These are phyloP conservation scores for Exophiala aquamarina DNA, from an alignment of 2,329 filamentous ascomycete genomes.

Conservation along the genomic window DNA sequence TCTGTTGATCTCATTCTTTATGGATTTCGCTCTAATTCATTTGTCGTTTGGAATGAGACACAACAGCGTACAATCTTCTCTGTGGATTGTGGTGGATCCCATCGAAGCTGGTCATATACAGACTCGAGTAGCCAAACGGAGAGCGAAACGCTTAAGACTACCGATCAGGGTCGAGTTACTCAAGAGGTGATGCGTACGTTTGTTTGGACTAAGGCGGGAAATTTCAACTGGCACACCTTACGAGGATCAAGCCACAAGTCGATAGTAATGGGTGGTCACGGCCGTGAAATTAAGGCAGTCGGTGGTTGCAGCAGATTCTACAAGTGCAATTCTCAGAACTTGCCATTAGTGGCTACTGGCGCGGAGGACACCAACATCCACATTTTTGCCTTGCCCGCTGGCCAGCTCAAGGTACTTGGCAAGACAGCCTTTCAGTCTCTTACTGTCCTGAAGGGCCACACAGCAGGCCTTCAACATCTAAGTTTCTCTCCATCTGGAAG, in stretches of 20 bases:
- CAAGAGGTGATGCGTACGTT: conserved; percentile 46
- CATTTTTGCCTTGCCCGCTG: conserved; percentile 51
- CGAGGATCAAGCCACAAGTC: conserved; percentile 42
- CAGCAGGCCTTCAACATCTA: conserved; percentile 78
- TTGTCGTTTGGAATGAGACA: conserved; percentile 79
- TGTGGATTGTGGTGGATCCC: conserved; percentile 80
- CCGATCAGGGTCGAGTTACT: neutral
- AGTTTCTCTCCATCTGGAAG: conserved; percentile 67
- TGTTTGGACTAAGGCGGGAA: conserved; percentile 71
- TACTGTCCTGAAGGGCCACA: conserved; percentile 69
- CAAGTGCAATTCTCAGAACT: neutral
- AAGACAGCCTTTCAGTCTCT: conserved; percentile 10
- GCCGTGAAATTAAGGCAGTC: conserved; percentile 75
- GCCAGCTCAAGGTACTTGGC: neutral
- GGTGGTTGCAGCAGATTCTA: conserved; percentile 40
- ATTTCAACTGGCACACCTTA: conserved; percentile 48
- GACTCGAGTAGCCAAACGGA: conserved; percentile 28
- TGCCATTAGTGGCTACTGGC: conserved; percentile 61
- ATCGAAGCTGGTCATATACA: conserved; percentile 70
- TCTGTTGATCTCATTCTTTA: conserved; percentile 64
- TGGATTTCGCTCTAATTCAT: conserved; percentile 77
- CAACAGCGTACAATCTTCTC: conserved; percentile 66
- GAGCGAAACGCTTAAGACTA: neutral
- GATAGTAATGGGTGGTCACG: conserved; percentile 73
- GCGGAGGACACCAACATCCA: conserved; percentile 74